A percentile compares a stretch with the other conserved stretches of the same genome.
These are phyloP conservation scores for Hebeloma cylindrosporum DNA, from an alignment of 768 basidiomycete species.

Conservation along the genomic window DNA sequence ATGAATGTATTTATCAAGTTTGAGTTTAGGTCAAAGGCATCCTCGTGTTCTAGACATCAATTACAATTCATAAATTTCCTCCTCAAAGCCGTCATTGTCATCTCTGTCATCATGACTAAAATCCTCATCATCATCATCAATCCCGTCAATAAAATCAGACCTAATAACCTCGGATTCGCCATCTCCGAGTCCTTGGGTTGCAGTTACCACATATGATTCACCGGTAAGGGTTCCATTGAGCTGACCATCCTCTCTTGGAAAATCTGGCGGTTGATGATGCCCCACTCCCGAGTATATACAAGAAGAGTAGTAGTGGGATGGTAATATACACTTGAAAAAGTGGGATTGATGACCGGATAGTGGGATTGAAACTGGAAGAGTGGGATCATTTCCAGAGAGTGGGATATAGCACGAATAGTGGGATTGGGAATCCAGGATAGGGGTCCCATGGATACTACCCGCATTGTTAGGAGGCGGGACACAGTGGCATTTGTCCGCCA, in stretches of 20 bases:
- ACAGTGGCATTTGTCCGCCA: background rate
- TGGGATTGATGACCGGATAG: background rate
- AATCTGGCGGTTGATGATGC: conserved; percentile 8
- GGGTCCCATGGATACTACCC: too few species aligned
- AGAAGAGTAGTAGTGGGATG: conserved; percentile 1
- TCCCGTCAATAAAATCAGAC: too few species aligned
- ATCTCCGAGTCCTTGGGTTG: background rate
- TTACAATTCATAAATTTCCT: conserved; percentile 4
- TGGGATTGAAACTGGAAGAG: background rate
- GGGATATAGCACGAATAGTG: too few species aligned
- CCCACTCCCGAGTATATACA: conserved; percentile 7
- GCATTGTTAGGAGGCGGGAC: background rate
- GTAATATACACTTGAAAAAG: background rate
- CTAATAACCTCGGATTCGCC: background rate
- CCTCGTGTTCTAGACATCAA: too few species aligned
- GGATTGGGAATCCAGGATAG: background rate
- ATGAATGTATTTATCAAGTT: too few species aligned
- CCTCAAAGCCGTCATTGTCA: background rate
- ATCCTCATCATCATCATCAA: conserved; percentile 1
- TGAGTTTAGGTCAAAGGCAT: too few species aligned
- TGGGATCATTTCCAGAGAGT: too few species aligned
- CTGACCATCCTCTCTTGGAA: conserved; percentile 8
- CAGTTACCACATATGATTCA: background rate
- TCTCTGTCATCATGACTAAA: background rate
- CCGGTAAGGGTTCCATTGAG: conserved; percentile 1